Base-by-base conservation (phyloP, 106 monocot genomes). In the Triglochin maritima region DNA sequence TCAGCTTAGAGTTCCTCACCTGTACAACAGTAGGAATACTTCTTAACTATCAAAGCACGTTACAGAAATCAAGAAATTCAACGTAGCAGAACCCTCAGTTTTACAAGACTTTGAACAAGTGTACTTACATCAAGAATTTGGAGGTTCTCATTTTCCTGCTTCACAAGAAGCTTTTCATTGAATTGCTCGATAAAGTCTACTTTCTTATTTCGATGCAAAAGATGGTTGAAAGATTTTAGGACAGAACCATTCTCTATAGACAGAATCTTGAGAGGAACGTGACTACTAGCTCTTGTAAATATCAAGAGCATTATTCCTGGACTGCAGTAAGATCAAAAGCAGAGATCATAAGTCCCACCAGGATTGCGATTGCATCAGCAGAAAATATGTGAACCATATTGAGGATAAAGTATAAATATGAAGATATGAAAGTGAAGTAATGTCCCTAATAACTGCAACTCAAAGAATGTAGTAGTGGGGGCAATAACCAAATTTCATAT, bases 91-190 rank as follows among this genome's bases (percentile, higher is more conserved):
- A 29, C 29, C 29, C 29, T 29, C 29, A 29, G 29, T 29, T 29
- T 29, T 29, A 29, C 29, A 1, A 29, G 29, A 29, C 29, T 29
- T 29, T 29, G 29, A 29, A 29, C 29, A 29, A 29, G 29, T 29
- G 29, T 29, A 29, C 82, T 66, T 78, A 90, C 90, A 80, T 90
- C 90, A 66, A 90, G 67, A 71, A 90, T 90, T 63, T 87, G 90
- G 57, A 90, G 86, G 59, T 90, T 82, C 70, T 90, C 90, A 54
- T 83, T 79, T 60, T 86, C 86, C 62, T 90, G 90, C 67, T 90
- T 90, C 11, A 90, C 84, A n/a, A 90, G 83, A 77, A 90, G 89
- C 71, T 89, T 89, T 72, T 89, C 89, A 48, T 89, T 89, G 66
- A 89, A 90, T 64, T 86, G 86, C 68, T 90, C 90, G 60, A 90